A percentile compares a stretch with the other conserved stretches of the same genome.
These are phyloP conservation scores for Apiotrichum sp. DNA, from an alignment of 1,284 basidiomycete genomes.

Conservation along the genomic window DNA sequence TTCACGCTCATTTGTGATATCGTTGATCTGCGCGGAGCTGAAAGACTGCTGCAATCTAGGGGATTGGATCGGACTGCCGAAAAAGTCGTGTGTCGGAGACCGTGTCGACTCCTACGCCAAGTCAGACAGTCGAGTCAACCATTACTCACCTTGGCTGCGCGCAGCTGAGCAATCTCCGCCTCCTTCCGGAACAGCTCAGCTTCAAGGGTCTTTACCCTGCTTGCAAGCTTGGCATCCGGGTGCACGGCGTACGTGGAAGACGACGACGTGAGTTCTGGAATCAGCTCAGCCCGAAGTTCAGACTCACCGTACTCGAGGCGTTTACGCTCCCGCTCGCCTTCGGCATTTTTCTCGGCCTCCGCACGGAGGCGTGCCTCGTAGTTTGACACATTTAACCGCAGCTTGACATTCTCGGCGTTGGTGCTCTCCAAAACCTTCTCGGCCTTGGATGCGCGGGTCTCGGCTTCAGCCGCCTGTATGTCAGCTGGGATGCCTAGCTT, in stretches of 20 bases:
- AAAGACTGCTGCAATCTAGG: background rate
- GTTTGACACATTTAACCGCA: conserved; percentile 36
- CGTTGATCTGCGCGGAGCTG: conserved; percentile 20
- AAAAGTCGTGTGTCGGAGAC: background rate
- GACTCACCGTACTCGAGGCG: conserved; percentile 35
- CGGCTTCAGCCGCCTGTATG: conserved; percentile 26
- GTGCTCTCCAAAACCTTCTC: conserved; percentile 19
- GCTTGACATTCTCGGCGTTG: conserved; percentile 30
- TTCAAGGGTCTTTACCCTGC: conserved; percentile 29
- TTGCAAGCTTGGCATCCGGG: conserved; percentile 3
- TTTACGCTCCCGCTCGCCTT: conserved; percentile 33
- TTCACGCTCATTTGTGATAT: conserved; percentile 23
- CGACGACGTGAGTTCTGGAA: conserved; percentile 8
- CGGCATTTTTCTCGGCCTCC: conserved; percentile 25
- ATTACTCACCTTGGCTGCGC: conserved; percentile 19
- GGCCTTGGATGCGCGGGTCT: conserved; percentile 27
- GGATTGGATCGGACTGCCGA: background rate
- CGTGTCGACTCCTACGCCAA: background rate
- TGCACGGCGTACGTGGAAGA: background rate
- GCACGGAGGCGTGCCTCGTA: conserved; percentile 29
- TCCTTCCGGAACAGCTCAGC: conserved; percentile 20
- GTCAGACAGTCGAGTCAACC: background rate
- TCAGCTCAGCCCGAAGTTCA: background rate
- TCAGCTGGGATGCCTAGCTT: background rate
- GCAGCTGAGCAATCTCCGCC: conserved; percentile 19